Base-by-base conservation (phyloP, 345 rosid species). In the Hibiscus tridactylites region DNA sequence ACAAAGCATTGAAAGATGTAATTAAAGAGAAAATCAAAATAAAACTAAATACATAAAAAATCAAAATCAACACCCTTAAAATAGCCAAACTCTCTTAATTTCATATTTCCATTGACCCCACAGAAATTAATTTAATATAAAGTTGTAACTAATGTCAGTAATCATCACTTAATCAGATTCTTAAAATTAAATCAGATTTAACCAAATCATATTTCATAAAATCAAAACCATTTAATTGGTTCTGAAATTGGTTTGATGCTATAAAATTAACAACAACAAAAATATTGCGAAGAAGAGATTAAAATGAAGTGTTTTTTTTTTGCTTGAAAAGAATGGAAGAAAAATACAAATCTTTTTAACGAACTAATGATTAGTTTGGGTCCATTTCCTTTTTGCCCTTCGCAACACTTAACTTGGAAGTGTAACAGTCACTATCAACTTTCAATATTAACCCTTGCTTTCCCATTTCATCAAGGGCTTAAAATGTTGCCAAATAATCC, bases 321-420 rank as follows among this genome's bases (percentile, higher is more conserved):
- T 44, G 35, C 73, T 46, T 60, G 26, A 60, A 71, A 71, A 35
- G 37, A 71, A 57, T n/a, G 21, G 9, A 71, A 60, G 39, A 5
- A 2, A 46, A 61, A 26, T 46, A 60, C 57, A 61, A 71, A n/a
- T 59, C 15, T 17, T 42, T 47, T 46, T 71, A 71, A 71, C 68
- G 68, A 71, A 29, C 59, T 29, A 71, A 61, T 71, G 29, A 71
- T 71, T 71, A 68, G 50, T n/a, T 31, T 60, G 58, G 73, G 68
- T 47, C 68, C 28, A 19, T 2, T 19, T 26, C 9, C 42, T 6
- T 37, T 47, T 71, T 71, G 46, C 68, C 47, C 68, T 29, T 71
- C 33, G 57, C 58, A 71, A 71, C 26, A 46, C 57, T 60, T 9
- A 17, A 28, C 57, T 42, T 60, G 17, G 68, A 60, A 71, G 47